These are phyloP conservation scores for Mucor piriformis DNA, from an alignment of 371 early-diverging fungal species.

Conservation along the genomic window DNA sequence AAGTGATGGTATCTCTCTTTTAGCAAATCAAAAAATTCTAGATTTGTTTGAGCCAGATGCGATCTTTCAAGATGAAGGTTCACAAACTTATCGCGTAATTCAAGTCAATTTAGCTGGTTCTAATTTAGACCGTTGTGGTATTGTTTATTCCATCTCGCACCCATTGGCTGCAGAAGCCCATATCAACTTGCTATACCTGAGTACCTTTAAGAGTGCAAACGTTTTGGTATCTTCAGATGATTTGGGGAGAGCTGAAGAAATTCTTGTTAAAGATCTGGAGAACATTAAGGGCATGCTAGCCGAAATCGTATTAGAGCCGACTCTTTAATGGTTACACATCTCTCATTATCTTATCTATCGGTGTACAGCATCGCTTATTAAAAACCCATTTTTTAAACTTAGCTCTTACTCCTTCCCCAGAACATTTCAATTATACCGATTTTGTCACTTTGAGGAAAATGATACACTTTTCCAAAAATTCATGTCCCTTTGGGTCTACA, in stretches of 20 bases:
- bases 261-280: constrained; percentile 37
- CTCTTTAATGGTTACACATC: constrained; percentile 3
- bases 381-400: not conserved
- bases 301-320: constrained; percentile 39
- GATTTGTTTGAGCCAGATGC: constrained; percentile 63
- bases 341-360: not conserved
- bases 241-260: constrained; percentile 39
- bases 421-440: too few relatives aligned
- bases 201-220: constrained; percentile 75
- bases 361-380: not conserved
- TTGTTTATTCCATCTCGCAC: constrained; percentile 76
- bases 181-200: constrained; percentile 72
- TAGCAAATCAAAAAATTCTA: constrained; percentile 65
- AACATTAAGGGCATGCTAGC: constrained; percentile 37
- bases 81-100: constrained; percentile 65
- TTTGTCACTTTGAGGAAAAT: too few relatives aligned
- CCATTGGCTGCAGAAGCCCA: constrained; percentile 62
- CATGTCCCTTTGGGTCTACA: too few relatives aligned
- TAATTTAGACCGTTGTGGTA: constrained; percentile 69
- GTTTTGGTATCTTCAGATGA: constrained; percentile 55
- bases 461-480: too few relatives aligned
- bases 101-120: constrained; percentile 73
- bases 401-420: not conserved
- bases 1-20: constrained; percentile 71
- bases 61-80: constrained; percentile 60